Percentiles rank a stretch among this genome's conserved stretches.
These are phyloP conservation scores for Apium graveolens DNA, from an alignment of 129 eudicot genomes.

Conservation along the genomic window DNA sequence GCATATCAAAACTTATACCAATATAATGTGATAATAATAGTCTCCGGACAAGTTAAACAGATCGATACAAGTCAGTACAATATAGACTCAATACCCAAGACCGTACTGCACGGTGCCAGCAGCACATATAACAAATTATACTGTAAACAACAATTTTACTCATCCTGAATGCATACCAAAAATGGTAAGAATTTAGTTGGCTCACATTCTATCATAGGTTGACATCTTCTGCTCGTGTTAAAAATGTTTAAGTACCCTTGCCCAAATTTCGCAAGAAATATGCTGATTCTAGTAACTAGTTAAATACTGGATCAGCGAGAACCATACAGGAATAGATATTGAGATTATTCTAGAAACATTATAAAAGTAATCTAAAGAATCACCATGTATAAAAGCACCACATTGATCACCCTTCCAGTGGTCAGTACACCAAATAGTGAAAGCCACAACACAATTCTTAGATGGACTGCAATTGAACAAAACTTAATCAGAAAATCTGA, in stretches of 20 bases:
- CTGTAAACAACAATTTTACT: not conserved
- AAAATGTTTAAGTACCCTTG: no score
- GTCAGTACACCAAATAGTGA: not conserved
- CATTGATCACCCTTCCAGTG: conserved; percentile 3
- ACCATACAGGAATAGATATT: not conserved
- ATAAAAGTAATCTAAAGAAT: not conserved
- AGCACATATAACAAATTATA: not conserved
- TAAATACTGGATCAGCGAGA: not conserved
- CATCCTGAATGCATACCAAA: not conserved
- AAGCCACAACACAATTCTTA: not conserved
- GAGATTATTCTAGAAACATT: not conserved
- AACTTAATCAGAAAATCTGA: not conserved
- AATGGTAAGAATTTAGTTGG: not conserved
- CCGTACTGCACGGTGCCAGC: not conserved
- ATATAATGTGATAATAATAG: not conserved
- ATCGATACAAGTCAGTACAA: not conserved
- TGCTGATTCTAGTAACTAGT: no score
- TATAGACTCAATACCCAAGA: not conserved
- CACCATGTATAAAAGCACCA: conserved; percentile 10
- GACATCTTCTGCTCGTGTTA: not conserved
- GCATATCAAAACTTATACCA: not conserved
- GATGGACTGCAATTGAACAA: conserved; percentile 4
- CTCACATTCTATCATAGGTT: not conserved
- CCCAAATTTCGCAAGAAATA: no score
- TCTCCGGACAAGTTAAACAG: not conserved